Evolutionary conservation across 306 rosid species (phyloP).

Genomic region (Castanea sativa): DNA sequence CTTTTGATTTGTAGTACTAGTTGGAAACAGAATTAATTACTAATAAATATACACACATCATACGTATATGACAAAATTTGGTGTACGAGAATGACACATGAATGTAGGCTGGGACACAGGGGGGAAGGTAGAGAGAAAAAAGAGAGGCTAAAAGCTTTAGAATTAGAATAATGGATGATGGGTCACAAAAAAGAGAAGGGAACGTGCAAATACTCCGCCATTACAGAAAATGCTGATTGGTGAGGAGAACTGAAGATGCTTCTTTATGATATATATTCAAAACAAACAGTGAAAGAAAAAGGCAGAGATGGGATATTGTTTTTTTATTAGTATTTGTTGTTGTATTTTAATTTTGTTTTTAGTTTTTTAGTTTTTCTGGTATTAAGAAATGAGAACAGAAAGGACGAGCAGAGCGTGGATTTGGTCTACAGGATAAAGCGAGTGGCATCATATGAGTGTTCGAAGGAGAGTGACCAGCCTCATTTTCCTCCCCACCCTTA

Average conservation of each 20-base stretch:
- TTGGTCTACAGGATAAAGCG: slow-evolving; percentile 26
- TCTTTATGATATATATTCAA: background rate
- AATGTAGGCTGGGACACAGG: background rate
- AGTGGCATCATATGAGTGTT: background rate
- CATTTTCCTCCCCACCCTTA: slow-evolving; percentile 26
- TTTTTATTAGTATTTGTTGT: background rate
- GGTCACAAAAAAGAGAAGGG: background rate
- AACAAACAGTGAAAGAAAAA: slow-evolving; percentile 8
- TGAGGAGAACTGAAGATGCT: background rate
- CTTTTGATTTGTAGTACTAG: background rate
- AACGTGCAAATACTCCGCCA: slow-evolving; percentile 12
- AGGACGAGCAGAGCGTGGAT: slow-evolving; percentile 21
- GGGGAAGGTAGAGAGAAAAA: background rate
- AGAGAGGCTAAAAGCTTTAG: background rate
- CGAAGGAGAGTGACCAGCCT: slow-evolving; percentile 27
- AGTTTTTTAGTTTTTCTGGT: slow-evolving; percentile 6
- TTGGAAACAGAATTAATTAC: background rate
- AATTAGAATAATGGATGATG: background rate
- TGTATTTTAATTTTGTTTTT: background rate
- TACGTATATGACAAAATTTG: background rate
- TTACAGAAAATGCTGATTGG: slow-evolving; percentile 17
- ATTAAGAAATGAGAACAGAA: slow-evolving; percentile 11
- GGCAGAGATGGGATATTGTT: slow-evolving; percentile 16
- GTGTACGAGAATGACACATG: background rate
- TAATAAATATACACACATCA: too few relatives aligned